Evolutionary conservation across 306 rosid species (phyloP), one percentile per base, ranked within the genome.

Genomic region (Hylodesmum podocarpum): DNA sequence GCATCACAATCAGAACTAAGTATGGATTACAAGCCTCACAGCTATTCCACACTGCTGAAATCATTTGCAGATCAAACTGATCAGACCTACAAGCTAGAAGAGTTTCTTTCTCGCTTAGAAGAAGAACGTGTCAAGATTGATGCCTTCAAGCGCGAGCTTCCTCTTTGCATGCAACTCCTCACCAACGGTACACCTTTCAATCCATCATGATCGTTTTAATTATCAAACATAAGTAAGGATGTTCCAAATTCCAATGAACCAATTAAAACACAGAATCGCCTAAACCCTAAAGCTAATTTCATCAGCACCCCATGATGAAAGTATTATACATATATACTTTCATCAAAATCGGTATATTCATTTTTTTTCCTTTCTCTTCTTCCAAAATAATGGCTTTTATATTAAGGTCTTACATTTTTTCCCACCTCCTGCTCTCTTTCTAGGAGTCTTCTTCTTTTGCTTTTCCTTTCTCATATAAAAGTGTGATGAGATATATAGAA

Each of bases 161-260:
- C 97, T 77, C 96, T 93, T 74, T 93, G 96, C 94, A 93, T 93
- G 96, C 97, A 93, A 74, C 97, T 93, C 40, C 93, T 93, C 72
- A 83, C 93, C 75, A 90, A 88, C 40, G 97, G 97, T 90, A 85
- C 31, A 31, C 57, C 66, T 65, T 24, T 8, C 44, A n/a, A 41
- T 22, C 11, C 1, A 29, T 28, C 90, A 7, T 34, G 24, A 15
- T 44, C 37, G 4, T 51, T 70, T 27, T 18, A 19, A 36, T 72
- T 63, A 57, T 40, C 63, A 57, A 44, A 19, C 12, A 78, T 16
- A 33, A 28, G 14, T 65, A 29, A 78, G 16, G 24, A 43, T 15
- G 76, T 16, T 41, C 13, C 27, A 8, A 61, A 89, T 88, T 89
- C n/a, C 72, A 49, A 37, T 67, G 31, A 33, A 53, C 76, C 58